Percentiles rank a stretch among this genome's conserved stretches.
Evolutionary conservation across 768 basidiomycete genomes (phyloP).

Genomic region (Rhizopogon rudus): DNA sequence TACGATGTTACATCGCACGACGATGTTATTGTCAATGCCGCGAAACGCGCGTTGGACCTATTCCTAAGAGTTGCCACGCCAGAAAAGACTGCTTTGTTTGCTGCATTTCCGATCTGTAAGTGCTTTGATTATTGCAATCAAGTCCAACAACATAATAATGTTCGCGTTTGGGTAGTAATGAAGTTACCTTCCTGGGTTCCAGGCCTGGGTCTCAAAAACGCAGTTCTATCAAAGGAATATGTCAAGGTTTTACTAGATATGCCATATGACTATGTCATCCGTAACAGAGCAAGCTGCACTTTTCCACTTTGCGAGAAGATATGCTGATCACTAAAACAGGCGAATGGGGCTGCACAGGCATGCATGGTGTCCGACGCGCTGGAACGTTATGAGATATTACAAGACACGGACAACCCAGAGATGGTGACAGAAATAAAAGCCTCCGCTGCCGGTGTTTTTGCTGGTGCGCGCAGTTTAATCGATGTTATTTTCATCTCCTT

Average conservation of each 20-base stretch:
- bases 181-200: constrained; percentile 21
- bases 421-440: no score
- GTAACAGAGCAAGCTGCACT: neutral
- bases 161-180: constrained; percentile 6
- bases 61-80: neutral
- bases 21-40: neutral
- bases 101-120: neutral
- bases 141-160: no score
- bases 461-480: no score
- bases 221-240: constrained; percentile 7
- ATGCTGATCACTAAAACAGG: no score
- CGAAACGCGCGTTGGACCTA: neutral
- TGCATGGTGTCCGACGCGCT: no score
- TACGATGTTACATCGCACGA: neutral
- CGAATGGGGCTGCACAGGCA: no score
- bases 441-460: no score
- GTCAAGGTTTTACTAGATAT: constrained; percentile 5
- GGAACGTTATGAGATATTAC: no score
- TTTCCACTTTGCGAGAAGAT: no score
- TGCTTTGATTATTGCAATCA: neutral
- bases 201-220: constrained; percentile 18
- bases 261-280: constrained; percentile 7
- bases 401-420: no score
- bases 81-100: neutral
- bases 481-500: no score